A percentile compares a stretch with the other conserved stretches of the same genome.
These are phyloP conservation scores for Emergomyces africanus DNA, from an alignment of 2,329 filamentous ascomycete genomes.

Conservation along the genomic window DNA sequence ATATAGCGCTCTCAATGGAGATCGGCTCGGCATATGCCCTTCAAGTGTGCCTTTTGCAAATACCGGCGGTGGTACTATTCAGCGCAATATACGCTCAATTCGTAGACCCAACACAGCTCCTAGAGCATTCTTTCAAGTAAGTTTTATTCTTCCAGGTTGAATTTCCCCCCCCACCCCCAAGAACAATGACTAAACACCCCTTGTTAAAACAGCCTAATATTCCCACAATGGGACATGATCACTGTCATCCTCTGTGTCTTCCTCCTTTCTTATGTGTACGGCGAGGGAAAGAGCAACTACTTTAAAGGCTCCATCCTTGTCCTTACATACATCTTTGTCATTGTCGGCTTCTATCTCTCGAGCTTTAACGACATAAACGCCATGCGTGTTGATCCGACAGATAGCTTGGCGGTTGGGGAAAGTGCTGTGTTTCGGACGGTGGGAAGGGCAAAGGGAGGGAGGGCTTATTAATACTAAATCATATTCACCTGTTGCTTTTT, in stretches of 20 bases:
- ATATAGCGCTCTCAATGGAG: conserved; percentile 97
- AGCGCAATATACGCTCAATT: conserved; percentile 58
- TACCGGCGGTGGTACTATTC: conserved; percentile 84
- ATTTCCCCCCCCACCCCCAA: no score
- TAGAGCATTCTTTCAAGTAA: conserved; percentile 42
- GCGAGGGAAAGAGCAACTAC: conserved; percentile 98
- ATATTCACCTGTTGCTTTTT: not conserved
- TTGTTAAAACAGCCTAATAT: conserved; percentile 52
- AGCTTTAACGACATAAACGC: conserved; percentile 44
- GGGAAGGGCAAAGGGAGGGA: not conserved
- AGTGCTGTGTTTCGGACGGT: conserved; percentile 21
- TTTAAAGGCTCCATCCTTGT: conserved; percentile 97
- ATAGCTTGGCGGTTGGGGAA: conserved; percentile 28
- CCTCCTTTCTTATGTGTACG: conserved; percentile 91
- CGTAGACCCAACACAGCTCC: conserved; percentile 41
- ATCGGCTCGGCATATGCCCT: conserved; percentile 95
- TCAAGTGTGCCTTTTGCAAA: conserved; percentile 89
- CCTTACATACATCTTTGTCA: conserved; percentile 81
- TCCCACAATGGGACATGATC: conserved; percentile 99
- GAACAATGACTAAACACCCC: no score
- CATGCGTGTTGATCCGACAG: conserved; percentile 35
- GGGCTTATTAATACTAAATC: not conserved
- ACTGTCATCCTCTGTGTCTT: conserved; percentile 94
- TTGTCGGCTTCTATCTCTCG: conserved; percentile 84
- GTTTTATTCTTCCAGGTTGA: conserved; percentile 10